Percentiles rank a stretch among this genome's conserved stretches.
Conservation (phyloP, 2,329 filamentous ascomycete species). For the Xylariaceae sp. region DNA sequence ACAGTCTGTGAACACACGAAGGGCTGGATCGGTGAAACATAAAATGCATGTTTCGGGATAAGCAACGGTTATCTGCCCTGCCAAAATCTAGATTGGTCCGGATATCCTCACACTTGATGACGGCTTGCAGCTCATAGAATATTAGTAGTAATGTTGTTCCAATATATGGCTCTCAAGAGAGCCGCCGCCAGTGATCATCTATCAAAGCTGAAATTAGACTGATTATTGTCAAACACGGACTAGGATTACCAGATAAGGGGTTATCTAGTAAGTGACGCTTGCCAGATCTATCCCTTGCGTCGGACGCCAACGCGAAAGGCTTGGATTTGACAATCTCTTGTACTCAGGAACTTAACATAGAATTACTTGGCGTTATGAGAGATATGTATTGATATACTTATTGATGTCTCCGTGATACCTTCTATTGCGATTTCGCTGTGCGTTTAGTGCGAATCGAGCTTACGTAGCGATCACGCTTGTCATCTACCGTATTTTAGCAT, state of each 20-base stretch:
- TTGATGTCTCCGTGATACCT: too few relatives aligned
- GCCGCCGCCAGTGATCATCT: background rate
- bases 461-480: too few relatives aligned
- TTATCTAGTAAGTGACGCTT: background rate
- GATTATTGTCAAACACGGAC: background rate
- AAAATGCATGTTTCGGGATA: constrained; percentile 25
- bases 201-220: background rate
- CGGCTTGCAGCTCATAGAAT: background rate
- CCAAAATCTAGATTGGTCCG: constrained; percentile 7
- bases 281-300: background rate
- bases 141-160: background rate
- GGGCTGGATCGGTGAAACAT: constrained; percentile 10
- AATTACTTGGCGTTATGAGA: too few relatives aligned
- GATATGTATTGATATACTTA: too few relatives aligned
- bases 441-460: too few relatives aligned
- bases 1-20: background rate
- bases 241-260: background rate
- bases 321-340: too few relatives aligned
- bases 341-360: too few relatives aligned
- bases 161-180: background rate
- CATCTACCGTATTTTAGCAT: too few relatives aligned
- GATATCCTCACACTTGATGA: background rate
- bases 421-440: too few relatives aligned
- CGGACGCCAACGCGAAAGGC: background rate
- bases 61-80: constrained; percentile 15